A percentile compares a stretch with the other conserved stretches of the same genome.
phyloP scores from a whole-genome alignment of 225 moss, liverwort and hornwort genomes.

The Asterella californica region DNA sequence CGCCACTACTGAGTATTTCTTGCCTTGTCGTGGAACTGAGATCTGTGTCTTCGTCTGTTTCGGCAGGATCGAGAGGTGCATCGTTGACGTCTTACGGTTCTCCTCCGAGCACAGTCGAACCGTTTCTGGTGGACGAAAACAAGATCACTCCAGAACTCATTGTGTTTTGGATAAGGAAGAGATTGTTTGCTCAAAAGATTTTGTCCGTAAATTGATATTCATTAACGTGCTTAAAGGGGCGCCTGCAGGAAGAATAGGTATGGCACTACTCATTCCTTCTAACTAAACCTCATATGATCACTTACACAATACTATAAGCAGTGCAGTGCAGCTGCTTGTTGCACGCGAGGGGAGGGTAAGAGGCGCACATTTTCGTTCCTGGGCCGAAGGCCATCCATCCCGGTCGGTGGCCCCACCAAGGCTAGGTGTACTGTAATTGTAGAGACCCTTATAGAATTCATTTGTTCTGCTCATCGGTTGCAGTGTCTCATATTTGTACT shows the following conservation, averaged over 20 bases:
- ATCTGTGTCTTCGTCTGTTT: not conserved
- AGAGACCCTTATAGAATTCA: not conserved
- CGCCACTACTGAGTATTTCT: not conserved
- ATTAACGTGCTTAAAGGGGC: not conserved
- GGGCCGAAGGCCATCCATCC: not conserved
- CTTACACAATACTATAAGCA: not conserved
- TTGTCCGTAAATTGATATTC: constrained; percentile 70
- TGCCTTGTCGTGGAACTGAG: not conserved
- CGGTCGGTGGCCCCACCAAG: not conserved
- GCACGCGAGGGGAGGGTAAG: not conserved
- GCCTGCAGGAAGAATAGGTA: not conserved
- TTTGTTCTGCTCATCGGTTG: not conserved
- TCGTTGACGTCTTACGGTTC: constrained; percentile 78
- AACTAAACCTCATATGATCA: not conserved
- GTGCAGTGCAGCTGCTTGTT: not conserved
- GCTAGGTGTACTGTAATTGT: not conserved
- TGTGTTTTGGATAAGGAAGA: constrained; percentile 85
- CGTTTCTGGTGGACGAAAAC: constrained; percentile 85
- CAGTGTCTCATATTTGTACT: not conserved
- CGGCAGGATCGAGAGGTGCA: constrained; percentile 81
- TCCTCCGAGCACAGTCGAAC: constrained; percentile 88
- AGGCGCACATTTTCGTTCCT: not conserved
- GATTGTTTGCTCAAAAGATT: constrained; percentile 80
- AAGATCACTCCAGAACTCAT: constrained; percentile 67
- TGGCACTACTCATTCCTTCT: not conserved